Percentiles rank a stretch among this genome's conserved stretches.
Conservation (phyloP, 2,329 filamentous ascomycete species). For the Neophaeococcomyces mojaviensis region DNA sequence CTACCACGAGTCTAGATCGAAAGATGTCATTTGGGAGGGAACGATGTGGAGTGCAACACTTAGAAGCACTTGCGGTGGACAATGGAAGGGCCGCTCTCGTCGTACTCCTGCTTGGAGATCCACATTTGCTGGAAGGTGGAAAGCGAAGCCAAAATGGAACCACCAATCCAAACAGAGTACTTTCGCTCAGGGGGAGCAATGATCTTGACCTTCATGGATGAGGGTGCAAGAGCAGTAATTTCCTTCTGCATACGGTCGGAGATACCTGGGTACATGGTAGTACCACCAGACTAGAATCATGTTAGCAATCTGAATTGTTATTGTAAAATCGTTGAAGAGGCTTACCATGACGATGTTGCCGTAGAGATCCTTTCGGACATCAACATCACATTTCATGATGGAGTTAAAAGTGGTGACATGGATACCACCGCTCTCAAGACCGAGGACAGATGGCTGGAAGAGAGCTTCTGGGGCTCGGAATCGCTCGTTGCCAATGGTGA, state of each 20-base stretch:
- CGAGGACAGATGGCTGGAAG: conserved; percentile 96
- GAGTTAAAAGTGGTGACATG: conserved; percentile 99
- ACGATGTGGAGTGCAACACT: conserved; percentile 33
- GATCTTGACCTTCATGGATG: conserved; percentile 99
- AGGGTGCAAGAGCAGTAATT: conserved; percentile 97
- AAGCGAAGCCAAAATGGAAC: conserved; percentile 97
- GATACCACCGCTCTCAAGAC: conserved; percentile 97
- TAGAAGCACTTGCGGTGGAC: conserved; percentile 99
- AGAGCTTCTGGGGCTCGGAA: conserved; percentile 99
- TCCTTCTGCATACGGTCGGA: conserved; percentile 99
- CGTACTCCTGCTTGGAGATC: conserved; percentile 99
- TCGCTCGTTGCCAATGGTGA: conserved; percentile 99
- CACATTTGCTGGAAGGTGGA: conserved; percentile 99
- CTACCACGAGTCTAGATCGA: conserved; percentile 1
- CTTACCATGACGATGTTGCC: conserved; percentile 99
- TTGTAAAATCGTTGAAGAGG: conserved; percentile 22
- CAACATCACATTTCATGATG: conserved; percentile 99
- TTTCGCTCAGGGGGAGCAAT: conserved; percentile 99
- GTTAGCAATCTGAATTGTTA: conserved; percentile 15
- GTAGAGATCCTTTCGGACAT: conserved; percentile 99
- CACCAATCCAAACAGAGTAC: conserved; percentile 99
- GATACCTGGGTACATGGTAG: conserved; percentile 99
- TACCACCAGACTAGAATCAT: conserved; percentile 81
- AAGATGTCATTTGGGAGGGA: not conserved
- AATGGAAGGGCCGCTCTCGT: conserved; percentile 98